Conservation (phyloP, 2,329 filamentous ascomycete species). For the Aspergillus ustus region DNA sequence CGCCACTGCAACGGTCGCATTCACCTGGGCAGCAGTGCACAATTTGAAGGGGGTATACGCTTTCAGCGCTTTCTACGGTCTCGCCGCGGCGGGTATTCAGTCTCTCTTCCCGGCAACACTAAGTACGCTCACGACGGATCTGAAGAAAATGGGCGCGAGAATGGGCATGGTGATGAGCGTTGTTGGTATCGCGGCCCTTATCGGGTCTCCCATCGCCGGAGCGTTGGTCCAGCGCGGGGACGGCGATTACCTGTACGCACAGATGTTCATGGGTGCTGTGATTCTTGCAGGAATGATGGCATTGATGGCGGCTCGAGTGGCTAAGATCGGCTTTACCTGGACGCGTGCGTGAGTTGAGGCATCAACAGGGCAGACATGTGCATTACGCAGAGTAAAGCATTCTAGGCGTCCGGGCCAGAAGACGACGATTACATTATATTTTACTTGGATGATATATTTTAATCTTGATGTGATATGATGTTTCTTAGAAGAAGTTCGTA, state of each 20-base stretch:
- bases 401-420: background rate
- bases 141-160: conserved; percentile 59
- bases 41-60: conserved; percentile 59
- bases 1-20: conserved; percentile 49
- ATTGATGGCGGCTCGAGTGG: conserved; percentile 47
- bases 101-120: conserved; percentile 68
- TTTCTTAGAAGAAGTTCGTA: background rate
- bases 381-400: background rate
- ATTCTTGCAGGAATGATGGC: conserved; percentile 51
- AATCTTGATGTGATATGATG: background rate
- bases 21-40: conserved; percentile 64
- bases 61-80: conserved; percentile 68
- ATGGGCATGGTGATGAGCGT: conserved; percentile 62
- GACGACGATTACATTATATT: background rate
- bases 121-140: conserved; percentile 58
- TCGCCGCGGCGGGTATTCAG: conserved; percentile 67
- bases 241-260: conserved; percentile 56
- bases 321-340: conserved; percentile 42
- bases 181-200: conserved; percentile 58
- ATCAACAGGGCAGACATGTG: background rate
- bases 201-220: conserved; percentile 60
- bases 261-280: conserved; percentile 55
- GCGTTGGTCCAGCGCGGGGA: conserved; percentile 52
- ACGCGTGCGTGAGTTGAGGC: conserved; percentile 35
- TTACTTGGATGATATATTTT: background rate